These are phyloP conservation scores for Citrus inodora DNA, from an alignment of 345 rosid genomes.

Conservation along the genomic window DNA sequence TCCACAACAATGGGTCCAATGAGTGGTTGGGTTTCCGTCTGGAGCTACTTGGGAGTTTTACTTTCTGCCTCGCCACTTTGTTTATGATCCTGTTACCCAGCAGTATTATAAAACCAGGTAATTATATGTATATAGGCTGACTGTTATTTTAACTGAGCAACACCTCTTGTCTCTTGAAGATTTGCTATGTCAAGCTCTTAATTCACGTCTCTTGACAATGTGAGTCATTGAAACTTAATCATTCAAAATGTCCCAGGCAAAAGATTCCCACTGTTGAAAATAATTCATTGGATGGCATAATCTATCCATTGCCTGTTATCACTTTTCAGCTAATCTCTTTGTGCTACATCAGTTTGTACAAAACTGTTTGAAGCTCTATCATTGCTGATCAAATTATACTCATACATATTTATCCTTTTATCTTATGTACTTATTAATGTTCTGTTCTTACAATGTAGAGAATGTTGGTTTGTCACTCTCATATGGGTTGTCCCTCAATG, in stretches of 20 bases:
- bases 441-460: constrained; percentile 34
- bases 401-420: background rate
- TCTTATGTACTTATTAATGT: background rate
- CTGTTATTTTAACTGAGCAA: background rate
- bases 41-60: constrained; percentile 73
- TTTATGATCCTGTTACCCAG: constrained; percentile 69
- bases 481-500: constrained; percentile 84
- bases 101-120: constrained; percentile 83
- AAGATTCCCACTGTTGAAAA: background rate
- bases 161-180: background rate
- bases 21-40: constrained; percentile 93
- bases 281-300: background rate
- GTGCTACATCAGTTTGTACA: no score
- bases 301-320: background rate
- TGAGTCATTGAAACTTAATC: background rate
- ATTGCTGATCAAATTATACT: background rate
- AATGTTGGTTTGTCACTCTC: constrained; percentile 90
- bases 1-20: constrained; percentile 84
- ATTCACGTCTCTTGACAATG: background rate
- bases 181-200: background rate
- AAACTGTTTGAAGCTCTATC: no score
- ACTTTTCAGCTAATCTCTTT: no score
- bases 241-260: background rate
- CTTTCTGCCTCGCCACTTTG: constrained; percentile 75
- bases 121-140: background rate